A percentile compares a stretch with the other conserved stretches of the same genome.
phyloP scores from a whole-genome alignment of 345 rosid genomes.

The Sisymbrium altissimum region DNA sequence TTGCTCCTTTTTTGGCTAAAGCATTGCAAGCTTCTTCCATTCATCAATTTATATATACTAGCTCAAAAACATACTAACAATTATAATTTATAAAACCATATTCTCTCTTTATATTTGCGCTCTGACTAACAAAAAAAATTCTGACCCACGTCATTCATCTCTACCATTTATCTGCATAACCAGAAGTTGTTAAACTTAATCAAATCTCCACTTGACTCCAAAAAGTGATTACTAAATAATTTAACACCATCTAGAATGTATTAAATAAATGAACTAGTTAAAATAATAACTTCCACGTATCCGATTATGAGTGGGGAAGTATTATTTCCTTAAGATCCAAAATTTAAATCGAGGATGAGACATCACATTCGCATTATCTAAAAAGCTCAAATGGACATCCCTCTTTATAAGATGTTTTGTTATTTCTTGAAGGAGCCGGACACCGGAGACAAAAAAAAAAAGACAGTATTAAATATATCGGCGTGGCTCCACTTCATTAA shows the following conservation, averaged over 20 bases:
- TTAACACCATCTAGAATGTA: background rate
- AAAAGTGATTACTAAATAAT: background rate
- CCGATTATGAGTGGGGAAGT: background rate
- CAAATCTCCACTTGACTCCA: background rate
- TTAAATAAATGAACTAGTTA: background rate
- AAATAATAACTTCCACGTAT: background rate
- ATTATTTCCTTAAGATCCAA: conserved; percentile 7
- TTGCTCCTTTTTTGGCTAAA: background rate
- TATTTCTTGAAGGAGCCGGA: background rate
- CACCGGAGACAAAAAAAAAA: background rate
- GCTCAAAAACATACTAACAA: no score
- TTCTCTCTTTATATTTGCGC: background rate
- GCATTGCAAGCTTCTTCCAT: background rate
- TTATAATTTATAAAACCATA: no score
- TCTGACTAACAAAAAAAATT: background rate
- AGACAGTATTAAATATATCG: background rate
- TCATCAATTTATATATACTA: background rate
- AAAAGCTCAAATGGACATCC: background rate
- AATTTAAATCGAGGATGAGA: background rate
- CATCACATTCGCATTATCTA: background rate
- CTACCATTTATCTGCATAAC: background rate
- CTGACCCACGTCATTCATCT: background rate
- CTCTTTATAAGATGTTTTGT: conserved; percentile 6
- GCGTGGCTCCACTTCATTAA: conserved; percentile 21
- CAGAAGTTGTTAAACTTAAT: background rate